Percentiles rank a stretch among this genome's conserved stretches.
Evolutionary conservation across 2,329 filamentous ascomycete species (phyloP).

Genomic region (Tolypocladium album): DNA sequence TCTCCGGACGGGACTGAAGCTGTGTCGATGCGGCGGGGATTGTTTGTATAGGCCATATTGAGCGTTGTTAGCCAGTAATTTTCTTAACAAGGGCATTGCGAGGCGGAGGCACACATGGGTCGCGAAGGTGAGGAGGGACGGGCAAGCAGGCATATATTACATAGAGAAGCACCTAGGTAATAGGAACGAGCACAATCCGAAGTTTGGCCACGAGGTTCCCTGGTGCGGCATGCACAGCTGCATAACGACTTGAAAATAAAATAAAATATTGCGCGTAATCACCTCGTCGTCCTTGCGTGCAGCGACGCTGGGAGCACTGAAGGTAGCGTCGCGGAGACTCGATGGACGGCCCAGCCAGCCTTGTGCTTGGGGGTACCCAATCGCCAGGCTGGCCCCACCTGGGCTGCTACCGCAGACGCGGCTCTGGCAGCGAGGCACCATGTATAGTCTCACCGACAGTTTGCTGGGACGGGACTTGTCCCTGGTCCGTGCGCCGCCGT

Average conservation of each 20-base stretch:
- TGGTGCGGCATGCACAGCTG: neutral
- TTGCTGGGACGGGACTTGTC: neutral
- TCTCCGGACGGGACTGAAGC: neutral
- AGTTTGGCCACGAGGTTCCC: neutral
- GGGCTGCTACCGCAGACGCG: neutral
- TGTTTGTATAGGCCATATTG: slow-evolving; percentile 11
- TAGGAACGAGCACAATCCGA: neutral
- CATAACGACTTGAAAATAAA: neutral
- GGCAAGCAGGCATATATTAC: neutral
- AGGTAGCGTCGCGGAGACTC: too few relatives aligned
- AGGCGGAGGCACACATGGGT: neutral
- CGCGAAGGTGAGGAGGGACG: neutral
- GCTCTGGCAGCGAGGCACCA: neutral
- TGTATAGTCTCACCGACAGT: neutral
- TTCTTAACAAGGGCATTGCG: neutral
- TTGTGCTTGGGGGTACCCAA: neutral
- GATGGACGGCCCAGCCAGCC: neutral
- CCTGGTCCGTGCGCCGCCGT: neutral
- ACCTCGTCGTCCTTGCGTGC: too few relatives aligned
- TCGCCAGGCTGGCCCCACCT: neutral
- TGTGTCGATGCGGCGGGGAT: neutral
- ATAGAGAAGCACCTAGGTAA: neutral
- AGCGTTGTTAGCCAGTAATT: slow-evolving; percentile 3
- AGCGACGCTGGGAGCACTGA: too few relatives aligned
- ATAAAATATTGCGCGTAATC: too few relatives aligned